Evolutionary conservation across 768 basidiomycete genomes (phyloP).

Genomic region (Boletus vinaceobasis): DNA sequence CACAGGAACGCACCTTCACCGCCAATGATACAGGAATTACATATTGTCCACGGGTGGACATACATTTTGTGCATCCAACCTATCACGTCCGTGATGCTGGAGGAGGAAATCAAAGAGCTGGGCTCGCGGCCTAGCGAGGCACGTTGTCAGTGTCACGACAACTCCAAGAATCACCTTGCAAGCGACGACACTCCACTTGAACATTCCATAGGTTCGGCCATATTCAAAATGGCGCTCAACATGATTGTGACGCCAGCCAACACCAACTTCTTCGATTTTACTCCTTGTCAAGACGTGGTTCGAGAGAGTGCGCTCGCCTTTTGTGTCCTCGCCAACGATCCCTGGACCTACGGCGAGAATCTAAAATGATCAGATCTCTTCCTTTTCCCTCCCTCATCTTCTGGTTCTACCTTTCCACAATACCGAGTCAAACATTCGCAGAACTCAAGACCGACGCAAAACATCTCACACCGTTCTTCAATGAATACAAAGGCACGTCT

Average conservation of each 20-base stretch:
- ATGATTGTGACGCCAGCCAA: background rate
- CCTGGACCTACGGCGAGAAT: background rate
- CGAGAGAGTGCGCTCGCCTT: background rate
- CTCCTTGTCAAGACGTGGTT: background rate
- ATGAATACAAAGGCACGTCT: background rate
- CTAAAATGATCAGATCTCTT: slow-evolving; percentile 11
- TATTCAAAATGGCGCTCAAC: slow-evolving; percentile 1
- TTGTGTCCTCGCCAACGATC: background rate
- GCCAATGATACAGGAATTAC: too few relatives aligned
- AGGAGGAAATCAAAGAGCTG: too few relatives aligned
- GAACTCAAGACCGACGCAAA: background rate
- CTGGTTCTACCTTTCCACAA: slow-evolving; percentile 6
- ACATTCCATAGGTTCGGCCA: slow-evolving; percentile 8
- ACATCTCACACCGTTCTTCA: background rate
- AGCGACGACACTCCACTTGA: too few relatives aligned
- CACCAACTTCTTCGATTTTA: background rate
- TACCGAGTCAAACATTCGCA: slow-evolving; percentile 4
- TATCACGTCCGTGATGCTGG: too few relatives aligned
- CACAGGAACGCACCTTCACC: too few relatives aligned
- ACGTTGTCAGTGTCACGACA: too few relatives aligned
- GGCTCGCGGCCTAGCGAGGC: too few relatives aligned
- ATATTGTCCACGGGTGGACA: too few relatives aligned
- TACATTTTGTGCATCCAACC: too few relatives aligned
- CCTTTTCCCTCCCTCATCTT: slow-evolving; percentile 7
- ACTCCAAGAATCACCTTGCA: too few relatives aligned